Conservation (phyloP, 169 alveolate species). For the Cryptosporidium sp. region DNA sequence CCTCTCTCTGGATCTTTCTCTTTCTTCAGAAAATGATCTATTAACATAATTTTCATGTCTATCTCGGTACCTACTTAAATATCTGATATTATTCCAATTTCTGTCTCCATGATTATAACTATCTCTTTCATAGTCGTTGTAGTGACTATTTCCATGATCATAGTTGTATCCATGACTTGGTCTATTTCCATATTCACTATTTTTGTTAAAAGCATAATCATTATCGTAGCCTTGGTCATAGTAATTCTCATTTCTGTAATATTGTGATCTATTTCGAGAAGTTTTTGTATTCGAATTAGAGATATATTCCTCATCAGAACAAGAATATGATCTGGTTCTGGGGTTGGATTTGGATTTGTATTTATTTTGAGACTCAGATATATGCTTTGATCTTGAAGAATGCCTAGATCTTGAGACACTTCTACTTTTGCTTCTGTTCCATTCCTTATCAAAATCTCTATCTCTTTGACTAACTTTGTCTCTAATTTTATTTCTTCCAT, state of each 20-base stretch:
- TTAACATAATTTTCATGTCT: neutral
- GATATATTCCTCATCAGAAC: neutral
- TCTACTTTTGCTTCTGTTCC: constrained; percentile 41
- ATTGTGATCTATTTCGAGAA: neutral
- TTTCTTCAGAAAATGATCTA: constrained; percentile 36
- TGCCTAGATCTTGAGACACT: constrained; percentile 76
- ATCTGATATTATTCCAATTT: neutral
- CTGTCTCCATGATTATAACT: neutral
- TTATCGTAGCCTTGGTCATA: neutral
- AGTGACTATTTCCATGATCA: neutral
- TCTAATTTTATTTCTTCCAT: neutral
- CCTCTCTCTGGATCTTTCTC: constrained; percentile 80
- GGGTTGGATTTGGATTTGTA: constrained; percentile 52
- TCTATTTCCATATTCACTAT: neutral
- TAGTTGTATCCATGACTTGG: neutral
- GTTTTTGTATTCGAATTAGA: neutral
- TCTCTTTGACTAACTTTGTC: neutral
- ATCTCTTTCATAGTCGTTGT: constrained; percentile 4
- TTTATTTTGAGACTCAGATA: constrained; percentile 32
- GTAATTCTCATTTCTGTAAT: neutral
- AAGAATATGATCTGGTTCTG: neutral
- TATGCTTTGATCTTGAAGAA: constrained; percentile 10
- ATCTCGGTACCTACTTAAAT: constrained; percentile 4
- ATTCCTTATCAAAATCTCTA: neutral
- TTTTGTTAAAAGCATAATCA: neutral